These are phyloP conservation scores for Senna siamea DNA, from an alignment of 306 rosid genomes.

Conservation along the genomic window DNA sequence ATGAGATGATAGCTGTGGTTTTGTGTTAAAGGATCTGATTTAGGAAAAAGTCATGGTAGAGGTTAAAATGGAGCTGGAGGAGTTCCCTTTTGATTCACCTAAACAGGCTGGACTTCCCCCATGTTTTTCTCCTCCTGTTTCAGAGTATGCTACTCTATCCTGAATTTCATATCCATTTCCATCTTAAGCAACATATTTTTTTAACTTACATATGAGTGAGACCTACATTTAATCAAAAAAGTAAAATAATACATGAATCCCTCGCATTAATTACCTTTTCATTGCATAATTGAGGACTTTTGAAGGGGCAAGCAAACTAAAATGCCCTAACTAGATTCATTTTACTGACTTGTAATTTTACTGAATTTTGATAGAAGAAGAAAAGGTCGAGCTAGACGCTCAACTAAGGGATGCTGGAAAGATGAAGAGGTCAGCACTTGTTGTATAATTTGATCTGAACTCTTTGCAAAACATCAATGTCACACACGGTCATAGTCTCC, in stretches of 20 bases:
- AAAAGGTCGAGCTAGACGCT: slow-evolving; percentile 46
- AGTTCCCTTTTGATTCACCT: slow-evolving; percentile 33
- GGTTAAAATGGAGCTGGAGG: slow-evolving; percentile 40
- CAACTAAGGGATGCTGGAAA: slow-evolving; percentile 50
- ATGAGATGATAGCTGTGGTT: slow-evolving; percentile 13
- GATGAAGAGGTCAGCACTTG: slow-evolving; percentile 55
- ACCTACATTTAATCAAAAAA: no score
- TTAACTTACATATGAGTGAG: background rate
- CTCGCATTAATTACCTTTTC: background rate
- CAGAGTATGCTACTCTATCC: slow-evolving; percentile 43
- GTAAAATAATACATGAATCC: background rate
- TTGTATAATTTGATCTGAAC: slow-evolving; percentile 16
- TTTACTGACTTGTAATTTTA: background rate
- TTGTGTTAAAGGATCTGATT: slow-evolving; percentile 10
- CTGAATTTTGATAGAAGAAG: slow-evolving; percentile 38
- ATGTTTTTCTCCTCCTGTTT: slow-evolving; percentile 34
- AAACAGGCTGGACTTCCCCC: slow-evolving; percentile 30
- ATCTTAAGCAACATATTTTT: background rate
- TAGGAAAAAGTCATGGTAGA: slow-evolving; percentile 34
- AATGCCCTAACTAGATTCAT: background rate
- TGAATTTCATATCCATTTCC: background rate
- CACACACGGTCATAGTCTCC: background rate
- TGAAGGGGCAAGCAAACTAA: background rate
- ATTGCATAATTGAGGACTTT: background rate
- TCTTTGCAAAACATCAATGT: background rate